Percentiles rank a stretch among this genome's conserved stretches.
Evolutionary conservation across 192 early-diverging fungal species (phyloP).

Genomic region (Coemansia sp.): DNA sequence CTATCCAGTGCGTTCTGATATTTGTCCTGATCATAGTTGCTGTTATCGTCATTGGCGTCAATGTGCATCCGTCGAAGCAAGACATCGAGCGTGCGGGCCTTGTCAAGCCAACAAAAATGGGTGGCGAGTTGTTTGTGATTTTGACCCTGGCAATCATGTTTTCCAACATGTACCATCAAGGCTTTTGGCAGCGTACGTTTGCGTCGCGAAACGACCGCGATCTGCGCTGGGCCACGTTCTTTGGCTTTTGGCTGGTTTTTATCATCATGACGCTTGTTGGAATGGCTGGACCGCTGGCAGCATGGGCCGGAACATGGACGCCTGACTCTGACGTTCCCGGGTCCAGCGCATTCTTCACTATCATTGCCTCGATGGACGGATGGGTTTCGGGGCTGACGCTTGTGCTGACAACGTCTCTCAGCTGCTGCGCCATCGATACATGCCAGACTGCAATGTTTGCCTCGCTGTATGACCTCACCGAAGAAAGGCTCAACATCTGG

Average conservation of each 20-base stretch:
- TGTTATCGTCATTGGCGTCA: conserved; percentile 59
- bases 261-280: conserved; percentile 61
- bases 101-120: conserved; percentile 65
- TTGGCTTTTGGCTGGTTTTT: conserved; percentile 61
- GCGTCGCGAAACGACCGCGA: conserved; percentile 65
- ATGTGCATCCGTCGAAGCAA: conserved; percentile 54
- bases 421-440: conserved; percentile 69
- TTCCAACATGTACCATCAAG: conserved; percentile 70
- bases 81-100: conserved; percentile 58
- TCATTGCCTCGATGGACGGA: conserved; percentile 58
- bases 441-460: conserved; percentile 71
- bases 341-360: conserved; percentile 68
- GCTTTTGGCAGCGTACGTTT: conserved; percentile 76
- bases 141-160: conserved; percentile 65
- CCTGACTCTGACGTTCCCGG: conserved; percentile 50
- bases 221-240: conserved; percentile 59
- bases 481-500: conserved; percentile 52
- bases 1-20: conserved; percentile 60
- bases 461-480: conserved; percentile 62
- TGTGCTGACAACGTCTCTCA: conserved; percentile 64
- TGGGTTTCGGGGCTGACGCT: conserved; percentile 67
- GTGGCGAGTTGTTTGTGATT: conserved; percentile 65
- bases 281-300: conserved; percentile 65
- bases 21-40: conserved; percentile 59
- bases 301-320: conserved; percentile 66